phyloP scores from a whole-genome alignment of 2,329 filamentous ascomycete genomes.

The Rhynchosporium graminicola region DNA sequence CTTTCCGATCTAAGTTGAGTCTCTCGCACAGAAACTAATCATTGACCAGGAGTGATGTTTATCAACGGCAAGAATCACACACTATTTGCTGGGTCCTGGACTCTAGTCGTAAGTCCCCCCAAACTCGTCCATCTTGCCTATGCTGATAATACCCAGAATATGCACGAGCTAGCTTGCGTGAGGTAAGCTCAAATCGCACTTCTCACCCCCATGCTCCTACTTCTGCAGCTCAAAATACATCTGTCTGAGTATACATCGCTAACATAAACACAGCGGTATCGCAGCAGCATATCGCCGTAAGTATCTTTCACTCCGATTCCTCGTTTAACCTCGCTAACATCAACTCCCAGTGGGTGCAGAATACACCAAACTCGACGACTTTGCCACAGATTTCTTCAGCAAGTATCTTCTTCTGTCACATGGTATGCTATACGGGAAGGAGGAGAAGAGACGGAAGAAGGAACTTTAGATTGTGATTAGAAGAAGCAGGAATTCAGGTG shows the following conservation, averaged over 20 bases:
- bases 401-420: slow-evolving; percentile 51
- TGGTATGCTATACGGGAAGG: slow-evolving; percentile 43
- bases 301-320: neutral
- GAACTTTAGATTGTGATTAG: slow-evolving; percentile 4
- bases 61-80: slow-evolving; percentile 66
- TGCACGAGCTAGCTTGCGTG: slow-evolving; percentile 70
- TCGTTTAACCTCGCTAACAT: neutral
- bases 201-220: neutral
- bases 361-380: slow-evolving; percentile 61
- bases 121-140: neutral
- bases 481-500: too few relatives aligned
- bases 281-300: slow-evolving; percentile 62
- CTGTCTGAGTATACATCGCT: neutral
- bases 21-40: neutral
- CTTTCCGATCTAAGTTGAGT: neutral
- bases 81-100: slow-evolving; percentile 38
- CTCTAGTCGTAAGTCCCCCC: slow-evolving; percentile 34
- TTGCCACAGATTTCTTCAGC: slow-evolving; percentile 50
- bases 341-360: slow-evolving; percentile 55
- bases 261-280: slow-evolving; percentile 53
- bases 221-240: neutral
- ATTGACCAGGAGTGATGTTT: slow-evolving; percentile 60
- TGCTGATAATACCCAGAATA: slow-evolving; percentile 48
- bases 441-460: slow-evolving; percentile 37
- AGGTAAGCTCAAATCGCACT: slow-evolving; percentile 1